Conservation (phyloP, 2,329 filamentous ascomycete species). For the Chrysosporium queenslandicum region DNA sequence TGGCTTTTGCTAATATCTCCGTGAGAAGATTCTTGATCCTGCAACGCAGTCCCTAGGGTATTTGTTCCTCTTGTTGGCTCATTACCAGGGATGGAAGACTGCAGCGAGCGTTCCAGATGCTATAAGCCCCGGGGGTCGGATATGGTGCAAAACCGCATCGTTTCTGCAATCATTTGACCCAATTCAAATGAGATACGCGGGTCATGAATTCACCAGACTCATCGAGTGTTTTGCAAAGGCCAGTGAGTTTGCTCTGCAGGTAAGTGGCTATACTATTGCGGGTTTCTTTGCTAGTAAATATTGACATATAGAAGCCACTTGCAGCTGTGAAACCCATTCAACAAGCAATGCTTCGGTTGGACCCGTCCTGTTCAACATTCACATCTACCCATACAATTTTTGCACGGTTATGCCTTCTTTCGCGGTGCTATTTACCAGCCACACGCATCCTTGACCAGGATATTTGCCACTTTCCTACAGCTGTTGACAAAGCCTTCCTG, state of each 20-base stretch:
- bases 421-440: constrained; percentile 32
- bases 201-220: constrained; percentile 27
- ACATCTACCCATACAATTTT: constrained; percentile 37
- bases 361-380: constrained; percentile 34
- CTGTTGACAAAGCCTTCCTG: constrained; percentile 20
- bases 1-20: not conserved
- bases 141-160: constrained; percentile 43
- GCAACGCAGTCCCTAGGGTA: constrained; percentile 51
- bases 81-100: constrained; percentile 35
- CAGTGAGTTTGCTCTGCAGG: constrained; percentile 30
- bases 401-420: constrained; percentile 35
- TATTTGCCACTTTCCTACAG: constrained; percentile 35
- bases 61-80: constrained; percentile 44
- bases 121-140: constrained; percentile 34
- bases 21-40: constrained; percentile 40
- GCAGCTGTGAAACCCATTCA: constrained; percentile 34
- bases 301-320: constrained; percentile 25
- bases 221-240: constrained; percentile 28
- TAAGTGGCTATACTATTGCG: constrained; percentile 17
- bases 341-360: constrained; percentile 37
- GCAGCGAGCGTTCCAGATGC: constrained; percentile 31
- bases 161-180: constrained; percentile 47
- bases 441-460: constrained; percentile 34
- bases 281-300: not conserved
- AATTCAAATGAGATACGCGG: constrained; percentile 37